phyloP scores from a whole-genome alignment of 1,139 yeast genomes.

The Suhomyces panamericanus region DNA sequence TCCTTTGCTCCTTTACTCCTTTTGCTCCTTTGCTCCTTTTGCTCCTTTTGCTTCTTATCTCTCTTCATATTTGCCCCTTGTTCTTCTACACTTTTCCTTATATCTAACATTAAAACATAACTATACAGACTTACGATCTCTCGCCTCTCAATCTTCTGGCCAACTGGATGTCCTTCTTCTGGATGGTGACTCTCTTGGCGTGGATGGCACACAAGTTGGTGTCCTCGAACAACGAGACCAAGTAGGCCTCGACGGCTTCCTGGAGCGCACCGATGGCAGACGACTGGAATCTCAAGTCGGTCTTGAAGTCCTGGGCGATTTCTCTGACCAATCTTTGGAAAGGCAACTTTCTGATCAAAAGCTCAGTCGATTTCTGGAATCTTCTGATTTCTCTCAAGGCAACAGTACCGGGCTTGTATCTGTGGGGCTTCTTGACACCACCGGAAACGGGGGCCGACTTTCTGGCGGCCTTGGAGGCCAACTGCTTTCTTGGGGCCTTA shows the following conservation, averaged over 20 bases:
- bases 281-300: slow-evolving; percentile 53
- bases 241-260: slow-evolving; percentile 55
- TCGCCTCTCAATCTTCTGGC: slow-evolving; percentile 58
- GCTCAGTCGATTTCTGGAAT: slow-evolving; percentile 53
- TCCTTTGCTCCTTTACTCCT: too few relatives aligned
- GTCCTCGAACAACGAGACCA: slow-evolving; percentile 52
- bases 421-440: slow-evolving; percentile 55
- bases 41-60: too few relatives aligned
- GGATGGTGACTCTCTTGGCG: slow-evolving; percentile 56
- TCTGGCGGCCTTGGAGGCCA: slow-evolving; percentile 55
- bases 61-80: not conserved
- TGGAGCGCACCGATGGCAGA: slow-evolving; percentile 55
- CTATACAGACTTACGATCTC: slow-evolving; percentile 34
- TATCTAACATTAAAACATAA: slow-evolving; percentile 6
- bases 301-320: slow-evolving; percentile 51
- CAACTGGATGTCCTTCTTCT: slow-evolving; percentile 54
- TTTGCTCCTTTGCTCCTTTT: too few relatives aligned
- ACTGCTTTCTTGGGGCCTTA: slow-evolving; percentile 56
- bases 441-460: slow-evolving; percentile 54
- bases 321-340: slow-evolving; percentile 53
- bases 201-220: slow-evolving; percentile 56
- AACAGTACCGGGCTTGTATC: slow-evolving; percentile 58
- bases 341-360: slow-evolving; percentile 53
- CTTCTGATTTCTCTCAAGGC: slow-evolving; percentile 57
- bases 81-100: not conserved